Base-by-base conservation (phyloP, 2,329 filamentous ascomycete species). In the Davidsoniella virescens region DNA sequence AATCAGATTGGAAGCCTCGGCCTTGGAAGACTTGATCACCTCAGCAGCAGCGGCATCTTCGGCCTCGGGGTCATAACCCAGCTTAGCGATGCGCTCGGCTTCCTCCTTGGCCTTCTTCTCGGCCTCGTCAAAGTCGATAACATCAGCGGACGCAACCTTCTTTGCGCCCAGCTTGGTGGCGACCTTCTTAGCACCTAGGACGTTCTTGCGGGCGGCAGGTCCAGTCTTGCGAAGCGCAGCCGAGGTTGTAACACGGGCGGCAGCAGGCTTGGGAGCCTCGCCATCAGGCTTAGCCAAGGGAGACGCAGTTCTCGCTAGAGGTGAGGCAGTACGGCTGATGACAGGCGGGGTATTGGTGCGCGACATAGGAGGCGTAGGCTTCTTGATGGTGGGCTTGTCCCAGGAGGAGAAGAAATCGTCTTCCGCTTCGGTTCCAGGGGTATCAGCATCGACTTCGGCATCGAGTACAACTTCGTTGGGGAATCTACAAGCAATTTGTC, bases 331-430 rank as follows among this genome's bases (percentile, higher is more conserved):
- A 58, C 88, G 82, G 59, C 82, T 82, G 57, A 85, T 74, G 9
- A 84, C 77, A 3, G 85, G 82, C 12, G 90, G 90, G 2, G 92
- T 96, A 47, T 79, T 81, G 41, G 86, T 92, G 61, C 92, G 82
- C 37, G 90, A 95, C 41, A 92, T 76, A 14, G 92, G 90, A 57
- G 94, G 94, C 56, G 87, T 95, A 36, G 90, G 90, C 59, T 87
- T 44, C 73, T 96, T 98, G 68, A 98, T 93, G 4, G 87, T 78
- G 18, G 92, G 92, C 70, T 96, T 95, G 62, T 96, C 92, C 92
- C 90, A 98, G 0, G 87, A 95, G 8, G 90, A 94, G 68, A 98
- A 98, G 72, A 98, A 98, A 64, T 96, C 92, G 61, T 95, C 88
- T 58, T 95, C 88, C 20, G 20, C 20, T 17, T 82, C 80, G 18